Conservation (phyloP, 768 basidiomycete species). For the Auricularia auricula-judae region DNA sequence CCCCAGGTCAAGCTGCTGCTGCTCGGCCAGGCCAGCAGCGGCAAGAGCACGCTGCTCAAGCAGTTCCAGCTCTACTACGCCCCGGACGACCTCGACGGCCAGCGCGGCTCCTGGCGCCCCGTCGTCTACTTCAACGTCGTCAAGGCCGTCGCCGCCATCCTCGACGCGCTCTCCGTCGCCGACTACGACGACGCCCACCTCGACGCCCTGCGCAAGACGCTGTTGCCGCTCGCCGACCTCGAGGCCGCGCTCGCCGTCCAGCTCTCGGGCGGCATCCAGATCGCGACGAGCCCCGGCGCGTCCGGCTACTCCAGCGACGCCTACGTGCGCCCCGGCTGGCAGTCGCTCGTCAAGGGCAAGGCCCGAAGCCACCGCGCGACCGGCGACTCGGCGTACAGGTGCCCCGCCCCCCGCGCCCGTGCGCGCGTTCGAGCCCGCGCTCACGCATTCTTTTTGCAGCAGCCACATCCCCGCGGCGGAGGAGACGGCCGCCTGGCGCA, state of each 20-base stretch:
- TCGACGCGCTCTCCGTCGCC: slow-evolving; percentile 51
- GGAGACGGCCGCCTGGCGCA: slow-evolving; percentile 1
- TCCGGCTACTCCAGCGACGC: slow-evolving; percentile 25
- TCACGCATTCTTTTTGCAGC: background rate
- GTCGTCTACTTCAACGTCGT: slow-evolving; percentile 79
- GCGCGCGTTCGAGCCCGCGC: background rate
- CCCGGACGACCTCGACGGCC: slow-evolving; percentile 53
- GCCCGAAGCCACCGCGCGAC: background rate
- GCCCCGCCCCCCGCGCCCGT: slow-evolving; percentile 29
- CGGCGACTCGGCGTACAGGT: slow-evolving; percentile 23
- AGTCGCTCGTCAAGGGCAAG: slow-evolving; percentile 33
- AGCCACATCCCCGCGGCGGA: background rate
- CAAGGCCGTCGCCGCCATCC: slow-evolving; percentile 63
- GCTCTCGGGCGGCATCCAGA: slow-evolving; percentile 51
- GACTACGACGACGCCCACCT: background rate
- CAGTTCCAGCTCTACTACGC: slow-evolving; percentile 79
- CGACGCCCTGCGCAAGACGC: slow-evolving; percentile 32
- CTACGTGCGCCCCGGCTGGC: slow-evolving; percentile 66
- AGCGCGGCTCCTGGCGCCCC: slow-evolving; percentile 66
- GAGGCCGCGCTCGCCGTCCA: slow-evolving; percentile 61
- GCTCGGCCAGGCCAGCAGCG: slow-evolving; percentile 14
- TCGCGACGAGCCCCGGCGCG: slow-evolving; percentile 33
- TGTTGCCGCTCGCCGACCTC: slow-evolving; percentile 54
- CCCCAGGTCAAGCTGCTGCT: slow-evolving; percentile 28
- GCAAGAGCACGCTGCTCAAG: slow-evolving; percentile 73